These are phyloP conservation scores for Helianthus tuberosus DNA, from an alignment of 129 eudicot species.

Conservation along the genomic window DNA sequence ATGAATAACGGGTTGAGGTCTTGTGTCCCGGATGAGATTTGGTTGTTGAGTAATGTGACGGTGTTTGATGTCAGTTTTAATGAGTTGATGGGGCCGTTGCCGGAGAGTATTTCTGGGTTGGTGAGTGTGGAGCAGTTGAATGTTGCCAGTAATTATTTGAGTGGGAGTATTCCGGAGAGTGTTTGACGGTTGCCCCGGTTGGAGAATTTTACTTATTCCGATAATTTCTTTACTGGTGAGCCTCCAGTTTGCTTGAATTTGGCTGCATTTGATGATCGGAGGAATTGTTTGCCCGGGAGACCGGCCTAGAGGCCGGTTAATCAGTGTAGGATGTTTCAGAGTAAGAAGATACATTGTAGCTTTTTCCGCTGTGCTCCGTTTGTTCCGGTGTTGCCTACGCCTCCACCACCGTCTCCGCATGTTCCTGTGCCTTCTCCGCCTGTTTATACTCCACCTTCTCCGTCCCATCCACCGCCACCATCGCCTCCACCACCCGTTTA, in stretches of 20 bases:
- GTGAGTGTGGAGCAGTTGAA: no score
- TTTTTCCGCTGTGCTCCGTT: slow-evolving; percentile 65
- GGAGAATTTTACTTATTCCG: slow-evolving; percentile 72
- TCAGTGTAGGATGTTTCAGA: slow-evolving; percentile 50
- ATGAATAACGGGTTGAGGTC: no score
- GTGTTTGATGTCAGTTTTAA: no score
- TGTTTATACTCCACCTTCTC: slow-evolving; percentile 37
- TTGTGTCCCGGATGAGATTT: no score
- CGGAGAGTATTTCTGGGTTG: no score
- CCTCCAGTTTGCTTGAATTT: slow-evolving; percentile 73
- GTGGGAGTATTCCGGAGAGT: slow-evolving; percentile 61
- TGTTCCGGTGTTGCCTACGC: slow-evolving; percentile 50
- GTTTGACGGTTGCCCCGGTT: slow-evolving; percentile 67
- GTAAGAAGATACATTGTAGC: slow-evolving; percentile 55
- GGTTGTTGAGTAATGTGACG: no score
- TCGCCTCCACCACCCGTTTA: slow-evolving; percentile 39
- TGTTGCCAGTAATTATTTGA: slow-evolving; percentile 66
- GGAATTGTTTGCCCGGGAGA: slow-evolving; percentile 74
- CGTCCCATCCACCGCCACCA: slow-evolving; percentile 45
- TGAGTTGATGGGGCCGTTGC: no score
- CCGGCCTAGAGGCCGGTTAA: slow-evolving; percentile 57
- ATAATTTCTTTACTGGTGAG: slow-evolving; percentile 80
- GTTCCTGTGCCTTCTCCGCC: no score
- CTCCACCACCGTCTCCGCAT: no score
- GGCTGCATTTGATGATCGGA: slow-evolving; percentile 52